Evolutionary conservation across 2,329 filamentous ascomycete genomes (phyloP), one percentile per base, ranked within the genome.

Genomic region (Trichoderma guizhouense): DNA sequence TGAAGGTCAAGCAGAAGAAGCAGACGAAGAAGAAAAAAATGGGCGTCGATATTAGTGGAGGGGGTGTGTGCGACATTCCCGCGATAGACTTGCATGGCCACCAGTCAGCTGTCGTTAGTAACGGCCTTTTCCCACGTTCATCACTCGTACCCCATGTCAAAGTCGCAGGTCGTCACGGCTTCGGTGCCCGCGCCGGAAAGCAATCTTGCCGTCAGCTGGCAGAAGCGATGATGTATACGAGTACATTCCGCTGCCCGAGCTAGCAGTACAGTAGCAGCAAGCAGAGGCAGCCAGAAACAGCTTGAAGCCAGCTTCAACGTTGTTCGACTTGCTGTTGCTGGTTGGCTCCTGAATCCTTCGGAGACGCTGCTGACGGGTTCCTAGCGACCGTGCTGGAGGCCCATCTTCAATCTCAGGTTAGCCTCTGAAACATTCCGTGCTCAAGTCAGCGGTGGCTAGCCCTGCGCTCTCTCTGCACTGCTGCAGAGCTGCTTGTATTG

Each of bases 391-490:
- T 36, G 51, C 47, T 34, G 53, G 51, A 57, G 64, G 43, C 28
- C 55, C 57, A n/a, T n/a, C 43, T 21, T 58, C 61, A 53, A 53
- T 36, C 51, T 58, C 34, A 67, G 24, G 51, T 57, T 60, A 47
- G 26, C 15, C 55, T 57, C 69, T 71, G 70, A 71, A 71, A 71
- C 70, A 71, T 61, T 63, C 70, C 32, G 63, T 71, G 70, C 62
- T 71, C 69, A 71, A 53, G 61, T 47, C 69, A 71, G 51, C 69
- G 39, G 69, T 71, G 69, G 51, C 57, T 69, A 51, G 51, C 61
- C 47, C 30, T 51, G 32, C 30, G 7, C 64, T 34, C 64, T 34
- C 32, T 14, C 51, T 36, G 28, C 28, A 28, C 28, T 28, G 28
- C 36, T 43, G 36, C 24, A 32, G 60, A 28, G 57, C 28, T 12